These are phyloP conservation scores for Cryptococcus neoformans DNA, from an alignment of 1,284 basidiomycete species.

Conservation along the genomic window DNA sequence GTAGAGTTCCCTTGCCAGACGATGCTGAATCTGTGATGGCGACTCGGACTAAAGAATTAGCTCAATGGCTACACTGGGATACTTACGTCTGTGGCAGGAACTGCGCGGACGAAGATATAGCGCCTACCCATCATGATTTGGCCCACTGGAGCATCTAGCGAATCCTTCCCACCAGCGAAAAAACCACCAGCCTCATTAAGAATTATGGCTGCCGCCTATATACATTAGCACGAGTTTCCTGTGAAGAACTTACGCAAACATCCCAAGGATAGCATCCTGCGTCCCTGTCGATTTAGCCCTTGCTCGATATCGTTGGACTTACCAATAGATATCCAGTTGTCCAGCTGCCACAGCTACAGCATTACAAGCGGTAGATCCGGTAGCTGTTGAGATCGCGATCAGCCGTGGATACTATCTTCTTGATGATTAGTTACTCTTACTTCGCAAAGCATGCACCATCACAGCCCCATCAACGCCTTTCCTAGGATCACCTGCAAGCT, in stretches of 20 bases:
- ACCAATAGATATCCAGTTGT: conserved; percentile 70
- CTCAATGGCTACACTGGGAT: too few relatives aligned
- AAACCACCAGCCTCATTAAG: conserved; percentile 81
- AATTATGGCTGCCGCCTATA: conserved; percentile 78
- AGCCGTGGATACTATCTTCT: background rate
- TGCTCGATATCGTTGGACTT: conserved; percentile 14
- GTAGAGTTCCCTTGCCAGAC: conserved; percentile 80
- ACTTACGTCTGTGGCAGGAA: conserved; percentile 25
- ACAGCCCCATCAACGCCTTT: conserved; percentile 69
- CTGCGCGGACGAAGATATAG: conserved; percentile 64
- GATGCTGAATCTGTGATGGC: conserved; percentile 68
- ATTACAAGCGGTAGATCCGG: conserved; percentile 81
- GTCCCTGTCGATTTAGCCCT: conserved; percentile 44
- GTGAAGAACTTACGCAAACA: conserved; percentile 60
- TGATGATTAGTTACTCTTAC: conserved; percentile 9
- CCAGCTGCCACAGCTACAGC: conserved; percentile 79
- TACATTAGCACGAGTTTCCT: background rate
- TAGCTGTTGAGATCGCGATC: conserved; percentile 19
- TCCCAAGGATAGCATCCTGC: conserved; percentile 64
- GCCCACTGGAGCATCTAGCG: conserved; percentile 56
- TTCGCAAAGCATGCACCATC: conserved; percentile 83
- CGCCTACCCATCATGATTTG: conserved; percentile 75
- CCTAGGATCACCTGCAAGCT: conserved; percentile 69
- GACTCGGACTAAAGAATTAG: conserved; percentile 53
- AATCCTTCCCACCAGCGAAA: conserved; percentile 62